A percentile compares a stretch with the other conserved stretches of the same genome.
Conservation (phyloP, 2,329 filamentous ascomycete species). For the Xylaria sp. region DNA sequence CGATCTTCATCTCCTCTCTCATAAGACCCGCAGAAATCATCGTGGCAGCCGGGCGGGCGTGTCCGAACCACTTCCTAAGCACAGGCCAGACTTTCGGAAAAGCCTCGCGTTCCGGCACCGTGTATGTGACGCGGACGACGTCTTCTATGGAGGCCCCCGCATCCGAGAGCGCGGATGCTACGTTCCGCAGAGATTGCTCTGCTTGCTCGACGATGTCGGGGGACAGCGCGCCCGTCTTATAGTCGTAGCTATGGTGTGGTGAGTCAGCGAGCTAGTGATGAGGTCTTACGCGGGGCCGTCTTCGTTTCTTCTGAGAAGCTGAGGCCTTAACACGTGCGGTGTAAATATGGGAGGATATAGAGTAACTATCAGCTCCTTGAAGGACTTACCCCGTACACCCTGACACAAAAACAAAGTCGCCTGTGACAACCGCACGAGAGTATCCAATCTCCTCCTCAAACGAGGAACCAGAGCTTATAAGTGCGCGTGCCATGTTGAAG, state of each 20-base stretch:
- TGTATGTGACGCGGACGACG: constrained; percentile 37
- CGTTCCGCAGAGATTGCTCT: constrained; percentile 33
- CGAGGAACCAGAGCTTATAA: constrained; percentile 33
- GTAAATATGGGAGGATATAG: neutral
- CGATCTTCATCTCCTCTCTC: constrained; percentile 35
- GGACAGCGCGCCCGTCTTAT: constrained; percentile 31
- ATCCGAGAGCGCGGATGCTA: constrained; percentile 27
- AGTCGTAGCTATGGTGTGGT: constrained; percentile 29
- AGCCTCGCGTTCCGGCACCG: constrained; percentile 25
- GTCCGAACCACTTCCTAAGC: constrained; percentile 32
- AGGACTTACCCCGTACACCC: constrained; percentile 36
- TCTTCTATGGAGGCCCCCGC: constrained; percentile 30
- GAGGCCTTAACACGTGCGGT: neutral
- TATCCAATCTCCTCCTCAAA: constrained; percentile 37
- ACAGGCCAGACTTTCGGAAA: constrained; percentile 32
- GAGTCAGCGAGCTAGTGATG: neutral
- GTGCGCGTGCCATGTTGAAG: constrained; percentile 16
- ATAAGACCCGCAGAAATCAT: constrained; percentile 34
- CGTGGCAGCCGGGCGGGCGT: constrained; percentile 32
- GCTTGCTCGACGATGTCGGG: constrained; percentile 34
- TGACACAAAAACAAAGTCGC: constrained; percentile 33
- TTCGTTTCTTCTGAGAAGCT: neutral
- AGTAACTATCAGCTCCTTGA: neutral
- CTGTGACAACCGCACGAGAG: constrained; percentile 33
- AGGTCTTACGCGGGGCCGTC: neutral